Evolutionary conservation across 1,139 yeast species (phyloP).

Genomic region (Candida sp.): DNA sequence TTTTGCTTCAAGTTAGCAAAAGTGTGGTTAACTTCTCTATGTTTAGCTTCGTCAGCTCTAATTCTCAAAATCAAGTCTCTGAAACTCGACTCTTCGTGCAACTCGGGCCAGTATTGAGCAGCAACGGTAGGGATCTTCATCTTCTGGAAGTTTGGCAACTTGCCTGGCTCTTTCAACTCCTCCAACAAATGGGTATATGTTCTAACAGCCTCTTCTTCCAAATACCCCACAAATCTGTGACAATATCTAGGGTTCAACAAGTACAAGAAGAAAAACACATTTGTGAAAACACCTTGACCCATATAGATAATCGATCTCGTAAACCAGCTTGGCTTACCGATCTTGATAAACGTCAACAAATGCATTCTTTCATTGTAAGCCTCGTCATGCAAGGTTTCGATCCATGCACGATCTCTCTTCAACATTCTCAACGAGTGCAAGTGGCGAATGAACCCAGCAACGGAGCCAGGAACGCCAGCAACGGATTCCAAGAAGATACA

Average conservation of each 20-base stretch:
- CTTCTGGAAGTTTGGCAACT: slow-evolving; percentile 52
- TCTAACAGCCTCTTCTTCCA: slow-evolving; percentile 82
- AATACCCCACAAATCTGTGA: slow-evolving; percentile 78
- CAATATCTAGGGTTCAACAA: slow-evolving; percentile 65
- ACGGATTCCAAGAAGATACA: slow-evolving; percentile 71
- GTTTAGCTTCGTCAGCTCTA: slow-evolving; percentile 72
- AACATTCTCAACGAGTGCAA: slow-evolving; percentile 63
- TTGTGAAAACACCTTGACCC: slow-evolving; percentile 78
- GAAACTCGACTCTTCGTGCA: slow-evolving; percentile 52
- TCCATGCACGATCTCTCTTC: slow-evolving; percentile 76
- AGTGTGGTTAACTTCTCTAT: slow-evolving; percentile 79
- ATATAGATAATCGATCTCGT: slow-evolving; percentile 59
- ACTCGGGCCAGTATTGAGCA: slow-evolving; percentile 63
- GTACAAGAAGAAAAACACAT: slow-evolving; percentile 65
- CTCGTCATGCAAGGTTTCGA: slow-evolving; percentile 75
- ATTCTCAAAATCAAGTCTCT: slow-evolving; percentile 63
- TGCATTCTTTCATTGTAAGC: slow-evolving; percentile 86
- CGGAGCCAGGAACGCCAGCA: slow-evolving; percentile 85
- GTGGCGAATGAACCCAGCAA: slow-evolving; percentile 73
- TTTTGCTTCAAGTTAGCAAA: slow-evolving; percentile 64
- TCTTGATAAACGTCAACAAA: slow-evolving; percentile 66
- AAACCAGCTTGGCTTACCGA: slow-evolving; percentile 67
- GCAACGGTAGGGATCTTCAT: slow-evolving; percentile 61
- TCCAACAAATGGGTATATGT: slow-evolving; percentile 68
- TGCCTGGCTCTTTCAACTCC: slow-evolving; percentile 56